Conservation (phyloP, 108 stramenopile species). For the Nannochloropsis salina region DNA sequence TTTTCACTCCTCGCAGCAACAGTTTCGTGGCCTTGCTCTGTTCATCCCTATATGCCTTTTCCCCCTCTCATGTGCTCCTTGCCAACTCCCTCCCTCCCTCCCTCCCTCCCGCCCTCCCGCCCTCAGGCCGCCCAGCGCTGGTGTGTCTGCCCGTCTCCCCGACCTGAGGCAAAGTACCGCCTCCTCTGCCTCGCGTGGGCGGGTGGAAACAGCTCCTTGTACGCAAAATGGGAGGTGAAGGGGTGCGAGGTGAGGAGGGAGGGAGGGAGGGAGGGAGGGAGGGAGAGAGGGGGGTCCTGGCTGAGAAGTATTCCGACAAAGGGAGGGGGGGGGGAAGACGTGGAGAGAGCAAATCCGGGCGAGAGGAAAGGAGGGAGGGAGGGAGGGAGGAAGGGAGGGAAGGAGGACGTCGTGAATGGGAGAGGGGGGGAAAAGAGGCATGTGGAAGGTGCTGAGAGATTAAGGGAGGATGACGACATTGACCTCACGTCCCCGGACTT, state of each 20-base stretch:
- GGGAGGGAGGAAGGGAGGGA: slow-evolving; percentile 18
- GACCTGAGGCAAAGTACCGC: not conserved
- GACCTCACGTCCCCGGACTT: too few relatives aligned
- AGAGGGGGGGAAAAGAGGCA: not conserved
- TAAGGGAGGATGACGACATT: not conserved
- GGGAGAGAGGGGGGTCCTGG: not conserved
- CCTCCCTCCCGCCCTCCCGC: not conserved
- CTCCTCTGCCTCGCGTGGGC: not conserved
- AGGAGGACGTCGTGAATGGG: not conserved
- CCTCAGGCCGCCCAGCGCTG: not conserved
- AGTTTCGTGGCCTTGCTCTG: not conserved
- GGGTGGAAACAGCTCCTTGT: slow-evolving; percentile 12
- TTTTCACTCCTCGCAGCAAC: too few relatives aligned
- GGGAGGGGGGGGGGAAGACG: not conserved
- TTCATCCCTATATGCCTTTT: not conserved
- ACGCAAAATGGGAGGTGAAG: slow-evolving; percentile 17
- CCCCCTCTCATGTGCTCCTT: not conserved
- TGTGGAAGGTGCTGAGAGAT: not conserved
- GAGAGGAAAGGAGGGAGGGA: not conserved
- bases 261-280: not conserved
- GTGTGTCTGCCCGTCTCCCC: not conserved
- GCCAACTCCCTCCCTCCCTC: not conserved
- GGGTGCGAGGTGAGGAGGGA: slow-evolving; percentile 11
- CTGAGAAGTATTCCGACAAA: not conserved
- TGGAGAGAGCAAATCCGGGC: too few relatives aligned